Base-by-base conservation (phyloP, 495 filamentous ascomycete species). In the Aspergillus hancockii region DNA sequence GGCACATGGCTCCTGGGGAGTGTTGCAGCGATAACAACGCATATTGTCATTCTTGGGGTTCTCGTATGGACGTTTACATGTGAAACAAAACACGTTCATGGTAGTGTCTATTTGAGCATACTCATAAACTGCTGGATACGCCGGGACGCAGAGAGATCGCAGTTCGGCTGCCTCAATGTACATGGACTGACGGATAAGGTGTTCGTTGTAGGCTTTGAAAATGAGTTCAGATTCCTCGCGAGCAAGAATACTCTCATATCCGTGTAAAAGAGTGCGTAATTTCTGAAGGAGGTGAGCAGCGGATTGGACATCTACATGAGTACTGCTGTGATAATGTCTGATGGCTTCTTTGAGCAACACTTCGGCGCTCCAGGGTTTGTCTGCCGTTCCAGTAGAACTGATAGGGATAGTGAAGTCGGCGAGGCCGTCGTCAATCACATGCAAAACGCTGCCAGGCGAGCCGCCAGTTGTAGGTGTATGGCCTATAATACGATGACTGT, bases 141-240 rank as follows among this genome's bases (percentile, higher is more conserved):
- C 72, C 65, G 84, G 51, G 64, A 82, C 81, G 59, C 84, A 89
- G 28, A 88, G 75, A 30, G 90, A 85, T 4, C 89, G 87, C 14
- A 92, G 79, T 31, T 88, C 77, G 7, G 87, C 80, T 21, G 90
- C 88, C 65, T 90, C 85, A 38, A 84, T 67, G 64, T 87, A 85
- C 67, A 91, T 81, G 45, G 81, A 81, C 63, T 90, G 82, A 41
- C 71, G 76, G 63, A 84, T 79, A 0, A 92, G 82, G 5, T 84
- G 82, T 31, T 79, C 75, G 65, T 91, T 87, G 65, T 90, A 88
- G 38, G 84, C 78, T 30, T 81, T 76, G 57, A 90, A 79, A 43
- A 90, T 81, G 28, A 81, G 57, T 58, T 79, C 72, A 54, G 71
- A 67, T 56, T 81, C 75, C 51, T 74, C 67, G 43, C 67, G 67